Evolutionary conservation across 2,329 filamentous ascomycete genomes (phyloP), one percentile per base, ranked within the genome.

Genomic region (Sphaerulina populicola): DNA sequence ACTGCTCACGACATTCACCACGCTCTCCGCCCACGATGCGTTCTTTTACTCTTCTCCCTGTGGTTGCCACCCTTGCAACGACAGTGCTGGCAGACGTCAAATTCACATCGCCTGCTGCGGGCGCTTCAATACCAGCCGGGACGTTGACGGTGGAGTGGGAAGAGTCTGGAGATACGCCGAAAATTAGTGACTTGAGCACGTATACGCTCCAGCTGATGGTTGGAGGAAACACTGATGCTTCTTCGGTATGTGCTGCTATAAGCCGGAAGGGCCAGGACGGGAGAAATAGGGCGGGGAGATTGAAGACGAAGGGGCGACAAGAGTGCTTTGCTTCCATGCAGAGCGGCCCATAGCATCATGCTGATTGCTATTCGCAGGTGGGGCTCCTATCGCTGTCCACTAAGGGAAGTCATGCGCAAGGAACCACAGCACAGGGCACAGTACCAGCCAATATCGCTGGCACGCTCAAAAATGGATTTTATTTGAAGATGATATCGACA

Each of bases 161-260:
- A 52, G 79, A 83, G 14, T 74, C 74, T 27, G 76, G 76, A 37
- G 67, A 68, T 15, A 66, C 71, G 39, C 78, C 80, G 2, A 62
- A 68, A 2, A 63, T 81, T 33, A 62, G 73, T 6, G 71, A 77
- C 51, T 69, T 82, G 38, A 64, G 68, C 2, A 71, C 72, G 14
- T 86, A 81, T 64, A 70, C 77, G 54, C 66, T 86, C 43, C 77
- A 76, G 57, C 69, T 86, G 18, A 79, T 78, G 60, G 76, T 78
- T 6, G 82, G 82, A 49, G 79, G 80, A 41, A 79, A 82, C 62
- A 67, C 70, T 2, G 69, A 66, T 14, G 68, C 65, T 49, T 69
- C 70, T 53, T 71, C 74, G 69, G 73, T 79, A 66, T 51, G 67
- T 56, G 23, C n/a, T 11, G 29, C 37, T 33, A 36, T 18, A 39